A percentile compares a stretch with the other conserved stretches of the same genome.
phyloP scores from a whole-genome alignment of 805 yeast species.

The Wickerhamomyces strasburgensis region DNA sequence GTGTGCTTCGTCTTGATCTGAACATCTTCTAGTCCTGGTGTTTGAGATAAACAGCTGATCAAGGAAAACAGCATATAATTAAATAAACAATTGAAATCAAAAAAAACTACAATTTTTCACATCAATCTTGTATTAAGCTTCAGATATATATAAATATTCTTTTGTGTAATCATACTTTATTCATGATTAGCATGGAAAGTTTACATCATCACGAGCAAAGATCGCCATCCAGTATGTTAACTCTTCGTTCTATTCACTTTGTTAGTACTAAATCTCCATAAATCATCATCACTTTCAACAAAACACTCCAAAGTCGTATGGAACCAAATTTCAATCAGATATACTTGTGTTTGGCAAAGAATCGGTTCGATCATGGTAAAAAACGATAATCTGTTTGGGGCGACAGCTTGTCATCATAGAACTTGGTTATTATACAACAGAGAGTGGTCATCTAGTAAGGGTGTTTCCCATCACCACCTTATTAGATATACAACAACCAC shows the following conservation, averaged over 20 bases:
- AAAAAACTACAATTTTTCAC: background rate
- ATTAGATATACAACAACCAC: no score
- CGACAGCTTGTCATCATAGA: constrained; percentile 26
- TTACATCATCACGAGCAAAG: constrained; percentile 21
- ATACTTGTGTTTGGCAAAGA: constrained; percentile 30
- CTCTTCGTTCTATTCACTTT: no score
- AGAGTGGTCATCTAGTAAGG: no score
- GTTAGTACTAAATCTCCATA: no score
- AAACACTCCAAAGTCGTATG: no score
- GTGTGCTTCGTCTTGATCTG: constrained; percentile 2
- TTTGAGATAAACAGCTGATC: background rate
- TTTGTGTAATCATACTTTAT: constrained; percentile 17
- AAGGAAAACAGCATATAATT: no score
- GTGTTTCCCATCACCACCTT: no score
- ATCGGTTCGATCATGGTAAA: constrained; percentile 27
- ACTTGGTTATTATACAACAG: no score
- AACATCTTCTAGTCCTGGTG: no score
- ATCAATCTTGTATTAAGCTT: no score
- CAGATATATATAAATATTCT: constrained; percentile 16
- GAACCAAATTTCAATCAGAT: constrained; percentile 25
- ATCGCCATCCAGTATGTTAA: no score
- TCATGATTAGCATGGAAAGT: constrained; percentile 27
- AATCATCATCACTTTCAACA: no score
- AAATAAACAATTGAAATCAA: background rate
- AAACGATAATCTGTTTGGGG: constrained; percentile 30